phyloP scores from a whole-genome alignment of 1,284 basidiomycete genomes.

The Sporisorium sorghi region DNA sequence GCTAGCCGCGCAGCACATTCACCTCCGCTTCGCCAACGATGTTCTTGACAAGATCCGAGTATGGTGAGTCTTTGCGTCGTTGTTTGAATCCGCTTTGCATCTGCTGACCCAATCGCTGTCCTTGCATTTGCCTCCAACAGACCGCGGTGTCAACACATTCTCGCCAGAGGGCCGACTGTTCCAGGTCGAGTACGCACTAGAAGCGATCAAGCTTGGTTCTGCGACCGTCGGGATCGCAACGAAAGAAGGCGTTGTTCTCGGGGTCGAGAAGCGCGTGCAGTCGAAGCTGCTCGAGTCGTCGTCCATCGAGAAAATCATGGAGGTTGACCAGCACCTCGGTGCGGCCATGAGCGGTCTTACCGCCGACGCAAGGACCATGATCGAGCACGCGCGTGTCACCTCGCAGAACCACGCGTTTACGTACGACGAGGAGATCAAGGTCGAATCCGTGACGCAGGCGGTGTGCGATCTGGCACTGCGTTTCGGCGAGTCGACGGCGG shows the following conservation, averaged over 20 bases:
- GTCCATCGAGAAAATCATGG: conserved; percentile 99
- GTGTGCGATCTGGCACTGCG: conserved; percentile 96
- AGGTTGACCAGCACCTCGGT: conserved; percentile 94
- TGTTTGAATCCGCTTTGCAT: background rate
- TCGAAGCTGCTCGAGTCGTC: conserved; percentile 93
- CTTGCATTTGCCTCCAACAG: conserved; percentile 70
- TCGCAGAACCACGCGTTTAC: conserved; percentile 91
- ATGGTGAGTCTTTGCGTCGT: conserved; percentile 73
- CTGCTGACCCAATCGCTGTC: background rate
- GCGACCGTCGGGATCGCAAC: conserved; percentile 86
- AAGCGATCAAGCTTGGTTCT: conserved; percentile 77
- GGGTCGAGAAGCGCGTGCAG: conserved; percentile 98
- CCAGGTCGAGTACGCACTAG: conserved; percentile 97
- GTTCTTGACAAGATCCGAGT: conserved; percentile 94
- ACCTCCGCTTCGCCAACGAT: conserved; percentile 66
- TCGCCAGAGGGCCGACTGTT: conserved; percentile 95
- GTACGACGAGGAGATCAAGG: conserved; percentile 95
- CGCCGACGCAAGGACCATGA: conserved; percentile 98
- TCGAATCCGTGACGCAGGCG: conserved; percentile 85
- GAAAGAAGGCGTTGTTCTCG: conserved; percentile 88
- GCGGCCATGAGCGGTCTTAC: conserved; percentile 98
- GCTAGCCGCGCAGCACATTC: background rate
- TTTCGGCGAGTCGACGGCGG: conserved; percentile 95
- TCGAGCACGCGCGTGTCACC: conserved; percentile 98
- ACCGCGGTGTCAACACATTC: conserved; percentile 98